A percentile compares a stretch with the other conserved stretches of the same genome.
These are phyloP conservation scores for Quercus gilva DNA, from an alignment of 306 rosid species.

Conservation along the genomic window DNA sequence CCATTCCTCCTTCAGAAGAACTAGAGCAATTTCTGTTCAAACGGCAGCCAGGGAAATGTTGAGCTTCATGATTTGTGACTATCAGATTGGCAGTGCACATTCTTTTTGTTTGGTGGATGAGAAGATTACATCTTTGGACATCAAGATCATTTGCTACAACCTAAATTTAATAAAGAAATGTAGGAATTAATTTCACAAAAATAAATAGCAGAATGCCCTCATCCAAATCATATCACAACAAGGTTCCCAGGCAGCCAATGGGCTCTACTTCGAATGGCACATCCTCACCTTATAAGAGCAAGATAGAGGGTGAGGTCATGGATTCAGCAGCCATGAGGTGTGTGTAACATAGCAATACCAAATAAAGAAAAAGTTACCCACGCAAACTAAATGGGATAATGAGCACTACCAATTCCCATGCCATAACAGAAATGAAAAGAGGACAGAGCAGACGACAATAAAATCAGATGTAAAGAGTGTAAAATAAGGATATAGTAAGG, in stretches of 20 bases:
- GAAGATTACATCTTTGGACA: conserved; percentile 97
- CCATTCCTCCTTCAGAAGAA: conserved; percentile 26
- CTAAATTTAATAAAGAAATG: conserved; percentile 37
- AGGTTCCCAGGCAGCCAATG: conserved; percentile 6
- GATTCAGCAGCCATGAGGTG: too few relatives aligned
- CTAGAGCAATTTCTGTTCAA: conserved; percentile 35
- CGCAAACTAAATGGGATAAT: conserved; percentile 5
- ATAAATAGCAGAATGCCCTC: conserved; percentile 11
- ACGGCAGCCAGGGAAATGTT: conserved; percentile 93
- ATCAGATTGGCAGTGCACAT: conserved; percentile 97
- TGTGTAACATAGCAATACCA: too few relatives aligned
- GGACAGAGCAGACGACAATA: neutral
- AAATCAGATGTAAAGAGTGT: conserved; percentile 10
- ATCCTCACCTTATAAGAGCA: too few relatives aligned
- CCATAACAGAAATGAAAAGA: conserved; percentile 2
- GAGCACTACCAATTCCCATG: conserved; percentile 2
- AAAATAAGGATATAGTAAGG: conserved; percentile 1
- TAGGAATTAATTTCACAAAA: conserved; percentile 17
- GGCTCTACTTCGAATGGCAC: neutral
- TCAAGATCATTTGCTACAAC: conserved; percentile 97
- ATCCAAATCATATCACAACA: neutral
- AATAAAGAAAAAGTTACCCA: too few relatives aligned
- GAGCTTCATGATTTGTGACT: conserved; percentile 99
- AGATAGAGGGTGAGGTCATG: too few relatives aligned
- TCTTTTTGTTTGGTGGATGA: conserved; percentile 97